phyloP scores from a whole-genome alignment of 2,329 filamentous ascomycete genomes.

The Colletotrichum abscissum region DNA sequence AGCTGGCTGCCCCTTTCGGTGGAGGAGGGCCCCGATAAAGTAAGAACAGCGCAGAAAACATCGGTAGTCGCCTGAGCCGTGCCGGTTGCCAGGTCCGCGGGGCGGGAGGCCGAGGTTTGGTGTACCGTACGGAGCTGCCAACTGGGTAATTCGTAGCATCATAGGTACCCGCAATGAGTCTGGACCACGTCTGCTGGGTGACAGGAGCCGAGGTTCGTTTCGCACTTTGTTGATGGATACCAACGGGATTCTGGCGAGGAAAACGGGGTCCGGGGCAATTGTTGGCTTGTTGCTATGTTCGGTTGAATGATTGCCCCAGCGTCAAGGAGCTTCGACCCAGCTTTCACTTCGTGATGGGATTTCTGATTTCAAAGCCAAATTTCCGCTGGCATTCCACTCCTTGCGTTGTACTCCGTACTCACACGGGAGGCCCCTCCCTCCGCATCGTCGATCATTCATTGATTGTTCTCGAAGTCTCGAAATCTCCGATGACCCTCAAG shows the following conservation, averaged over 20 bases:
- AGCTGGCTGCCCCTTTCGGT: constrained; percentile 15
- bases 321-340: neutral
- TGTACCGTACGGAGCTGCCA: neutral
- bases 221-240: neutral
- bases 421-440: neutral
- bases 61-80: constrained; percentile 7
- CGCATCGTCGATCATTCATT: constrained; percentile 16
- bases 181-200: constrained; percentile 11
- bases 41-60: neutral
- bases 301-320: constrained; percentile 28
- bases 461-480: constrained; percentile 8
- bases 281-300: neutral
- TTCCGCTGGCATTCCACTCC: constrained; percentile 18
- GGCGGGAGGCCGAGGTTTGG: constrained; percentile 17
- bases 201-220: constrained; percentile 23
- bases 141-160: neutral
- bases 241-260: neutral
- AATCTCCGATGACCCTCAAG: neutral
- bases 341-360: neutral
- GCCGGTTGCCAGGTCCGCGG: constrained; percentile 16
- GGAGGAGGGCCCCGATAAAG: neutral
- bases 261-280: constrained; percentile 26
- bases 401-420: neutral
- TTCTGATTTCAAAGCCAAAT: constrained; percentile 36
- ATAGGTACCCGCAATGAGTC: neutral